Evolutionary conservation across 2,329 filamentous ascomycete species (phyloP).

Genomic region (Rutstroemia sp.): DNA sequence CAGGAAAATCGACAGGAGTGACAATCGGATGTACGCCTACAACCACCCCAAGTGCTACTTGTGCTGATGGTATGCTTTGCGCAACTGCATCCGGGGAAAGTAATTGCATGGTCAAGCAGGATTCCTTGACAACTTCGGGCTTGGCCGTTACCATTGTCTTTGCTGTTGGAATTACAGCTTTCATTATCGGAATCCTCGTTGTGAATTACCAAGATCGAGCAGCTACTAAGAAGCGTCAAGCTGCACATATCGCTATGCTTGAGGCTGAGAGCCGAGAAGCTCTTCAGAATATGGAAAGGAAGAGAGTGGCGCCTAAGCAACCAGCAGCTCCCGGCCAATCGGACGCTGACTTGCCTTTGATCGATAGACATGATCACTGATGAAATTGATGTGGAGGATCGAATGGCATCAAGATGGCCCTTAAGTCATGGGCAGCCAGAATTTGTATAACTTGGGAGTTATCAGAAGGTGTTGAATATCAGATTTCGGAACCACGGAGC

Average conservation of each 20-base stretch:
- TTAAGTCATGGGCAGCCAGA: no score
- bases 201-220: background rate
- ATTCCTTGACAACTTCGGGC: constrained; percentile 3
- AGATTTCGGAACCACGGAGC: no score
- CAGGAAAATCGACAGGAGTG: constrained; percentile 3
- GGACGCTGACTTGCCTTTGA: background rate
- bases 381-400: background rate
- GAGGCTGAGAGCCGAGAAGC: constrained; percentile 3
- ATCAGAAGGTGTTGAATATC: no score
- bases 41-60: background rate
- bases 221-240: background rate
- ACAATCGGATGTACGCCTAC: constrained; percentile 5
- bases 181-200: constrained; percentile 3
- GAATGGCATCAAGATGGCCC: no score
- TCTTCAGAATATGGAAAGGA: background rate
- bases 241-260: background rate
- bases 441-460: no score
- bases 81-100: background rate
- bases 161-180: background rate
- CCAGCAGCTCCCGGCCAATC: background rate
- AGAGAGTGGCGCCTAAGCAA: background rate
- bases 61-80: constrained; percentile 2
- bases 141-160: constrained; percentile 4
- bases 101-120: background rate
- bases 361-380: background rate